Evolutionary conservation across 176 grass and related monocot species (phyloP).

Genomic region (Oryza glaberrima): DNA sequence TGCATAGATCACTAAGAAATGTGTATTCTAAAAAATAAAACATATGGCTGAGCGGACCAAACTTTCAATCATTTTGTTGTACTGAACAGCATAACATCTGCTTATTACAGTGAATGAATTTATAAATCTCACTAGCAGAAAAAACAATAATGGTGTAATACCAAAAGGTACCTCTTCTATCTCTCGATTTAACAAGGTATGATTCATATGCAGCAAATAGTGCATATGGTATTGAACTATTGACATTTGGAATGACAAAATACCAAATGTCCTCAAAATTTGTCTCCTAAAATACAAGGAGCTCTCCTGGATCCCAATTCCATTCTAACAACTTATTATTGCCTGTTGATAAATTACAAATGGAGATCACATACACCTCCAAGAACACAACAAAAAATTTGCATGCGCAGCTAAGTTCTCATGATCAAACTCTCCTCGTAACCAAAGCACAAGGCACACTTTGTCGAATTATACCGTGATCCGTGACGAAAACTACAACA

Average conservation of each 20-base stretch:
- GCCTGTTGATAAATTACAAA: slow-evolving; percentile 14
- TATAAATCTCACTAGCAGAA: background rate
- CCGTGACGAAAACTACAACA: slow-evolving; percentile 13
- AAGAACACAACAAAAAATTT: slow-evolving; percentile 13
- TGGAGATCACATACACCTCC: background rate
- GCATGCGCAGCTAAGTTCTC: background rate
- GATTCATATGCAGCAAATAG: slow-evolving; percentile 1
- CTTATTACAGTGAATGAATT: background rate
- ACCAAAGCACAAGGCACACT: background rate
- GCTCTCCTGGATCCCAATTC: background rate
- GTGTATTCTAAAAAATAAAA: background rate
- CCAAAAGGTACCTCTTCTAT: background rate
- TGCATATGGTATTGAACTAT: background rate
- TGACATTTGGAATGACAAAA: slow-evolving; percentile 30
- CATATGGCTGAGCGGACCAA: background rate
- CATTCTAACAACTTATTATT: background rate
- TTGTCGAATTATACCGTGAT: slow-evolving; percentile 14
- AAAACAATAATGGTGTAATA: background rate
- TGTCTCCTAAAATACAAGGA: background rate
- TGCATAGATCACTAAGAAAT: background rate
- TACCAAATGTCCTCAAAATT: slow-evolving; percentile 29
- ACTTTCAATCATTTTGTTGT: too few species aligned
- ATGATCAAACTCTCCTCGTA: slow-evolving; percentile 5
- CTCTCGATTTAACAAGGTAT: slow-evolving; percentile 11
- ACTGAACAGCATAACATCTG: background rate